Base-by-base conservation (phyloP, 768 basidiomycete genomes). In the Agaricus subrufescens region DNA sequence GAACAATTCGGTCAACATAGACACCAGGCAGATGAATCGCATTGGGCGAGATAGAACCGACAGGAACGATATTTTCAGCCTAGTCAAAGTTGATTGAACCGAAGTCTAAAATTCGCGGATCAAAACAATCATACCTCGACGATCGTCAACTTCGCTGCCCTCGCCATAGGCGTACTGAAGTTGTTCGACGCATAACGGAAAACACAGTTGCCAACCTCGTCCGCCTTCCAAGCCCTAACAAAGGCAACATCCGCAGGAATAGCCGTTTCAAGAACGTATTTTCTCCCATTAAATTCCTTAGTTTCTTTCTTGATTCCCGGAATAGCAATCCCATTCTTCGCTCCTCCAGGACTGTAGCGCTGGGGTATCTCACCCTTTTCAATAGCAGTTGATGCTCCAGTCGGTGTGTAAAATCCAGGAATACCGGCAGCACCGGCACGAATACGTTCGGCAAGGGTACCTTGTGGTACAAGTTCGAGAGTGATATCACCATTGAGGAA, bases 141-240 rank as follows among this genome's bases (percentile, higher is more conserved):
- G 58, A 97, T 91, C 6, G 94, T 95, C 50, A 95, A 63, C 63
- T 86, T 90, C 1, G 94, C 94, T 49, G 91, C 91, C 63, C 89
- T 86, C 1, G 89, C 94, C 93, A 96, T 95, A 15, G 82, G 85
- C 3, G 83, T 80, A 65, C 76, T 86, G 70, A 94, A 97, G 69
- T 96, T 95, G 66, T 96, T 87, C 44, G 91, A 83, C 6, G 93
- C 79, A 66, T 91, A 94, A 58, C 92, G 91, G 78, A 97, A 97
- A 42, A 94, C 84, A 62, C 87, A 89, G 69, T 97, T 97, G 1
- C 94, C 94, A 43, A 85, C 80, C 67, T 92, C 91, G 61, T 97
- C 94, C 12, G 84, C 94, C 69, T 94, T 95, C 92, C 92, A 95
- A 3, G 91, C 94, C 45, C 85, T 77, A 46, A 97, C 75, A 67